Percentiles rank a stretch among this genome's conserved stretches.
phyloP scores from a whole-genome alignment of 2,329 filamentous ascomycete species.

The Colletotrichum tanaceti region DNA sequence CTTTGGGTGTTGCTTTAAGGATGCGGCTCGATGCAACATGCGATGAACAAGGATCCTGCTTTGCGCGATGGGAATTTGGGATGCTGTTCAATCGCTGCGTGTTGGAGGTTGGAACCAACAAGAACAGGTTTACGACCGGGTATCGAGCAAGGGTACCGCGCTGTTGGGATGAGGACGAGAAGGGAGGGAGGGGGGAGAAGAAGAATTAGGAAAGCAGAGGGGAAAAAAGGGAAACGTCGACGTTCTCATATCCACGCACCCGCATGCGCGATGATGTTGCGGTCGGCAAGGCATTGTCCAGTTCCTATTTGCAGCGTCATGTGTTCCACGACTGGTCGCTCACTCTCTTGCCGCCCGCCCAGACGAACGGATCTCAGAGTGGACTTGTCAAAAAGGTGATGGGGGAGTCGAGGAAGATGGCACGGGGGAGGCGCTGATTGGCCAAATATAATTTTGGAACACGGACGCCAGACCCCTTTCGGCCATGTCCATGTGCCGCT shows the following conservation, averaged over 20 bases:
- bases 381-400: too few relatives aligned
- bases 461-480: slow-evolving; percentile 34
- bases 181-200: background rate
- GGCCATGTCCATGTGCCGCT: slow-evolving; percentile 27
- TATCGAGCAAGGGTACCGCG: slow-evolving; percentile 28
- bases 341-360: too few relatives aligned
- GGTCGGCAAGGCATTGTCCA: slow-evolving; percentile 9
- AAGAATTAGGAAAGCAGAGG: slow-evolving; percentile 27
- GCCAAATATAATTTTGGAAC: slow-evolving; percentile 34
- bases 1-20: slow-evolving; percentile 2
- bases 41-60: slow-evolving; percentile 23
- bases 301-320: slow-evolving; percentile 2
- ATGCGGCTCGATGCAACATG: slow-evolving; percentile 16
- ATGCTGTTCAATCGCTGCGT: background rate
- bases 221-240: slow-evolving; percentile 18
- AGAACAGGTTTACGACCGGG: background rate
- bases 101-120: slow-evolving; percentile 26
- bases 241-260: slow-evolving; percentile 29
- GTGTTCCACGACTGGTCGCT: too few relatives aligned
- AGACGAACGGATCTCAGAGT: too few relatives aligned
- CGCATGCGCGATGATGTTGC: slow-evolving; percentile 15
- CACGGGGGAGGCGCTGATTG: slow-evolving; percentile 21
- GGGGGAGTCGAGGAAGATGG: too few relatives aligned
- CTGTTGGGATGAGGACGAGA: slow-evolving; percentile 21
- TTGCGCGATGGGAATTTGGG: background rate